Conservation (phyloP, 2,329 filamentous ascomycete species). For the Macrophomina pseudophaseolina region DNA sequence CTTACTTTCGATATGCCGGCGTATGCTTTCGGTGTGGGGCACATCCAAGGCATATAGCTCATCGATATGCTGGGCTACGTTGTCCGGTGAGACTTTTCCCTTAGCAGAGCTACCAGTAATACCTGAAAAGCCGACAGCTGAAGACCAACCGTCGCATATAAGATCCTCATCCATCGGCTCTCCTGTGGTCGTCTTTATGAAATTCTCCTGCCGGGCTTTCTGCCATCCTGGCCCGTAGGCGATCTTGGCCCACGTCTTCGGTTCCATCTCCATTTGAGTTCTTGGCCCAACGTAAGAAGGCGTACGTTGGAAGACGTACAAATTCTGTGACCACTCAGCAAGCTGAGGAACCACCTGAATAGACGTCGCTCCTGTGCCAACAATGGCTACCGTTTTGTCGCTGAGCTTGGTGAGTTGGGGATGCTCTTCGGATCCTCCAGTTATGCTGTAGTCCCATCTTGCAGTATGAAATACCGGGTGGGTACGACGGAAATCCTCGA, state of each 20-base stretch:
- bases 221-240: slow-evolving; percentile 56
- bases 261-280: slow-evolving; percentile 48
- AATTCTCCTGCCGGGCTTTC: slow-evolving; percentile 52
- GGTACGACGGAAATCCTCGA: slow-evolving; percentile 42
- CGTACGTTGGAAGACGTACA: slow-evolving; percentile 34
- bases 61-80: slow-evolving; percentile 42
- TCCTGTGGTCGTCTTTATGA: slow-evolving; percentile 46
- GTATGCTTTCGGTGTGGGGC: slow-evolving; percentile 50
- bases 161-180: slow-evolving; percentile 43
- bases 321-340: slow-evolving; percentile 31
- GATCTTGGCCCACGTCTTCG: slow-evolving; percentile 46
- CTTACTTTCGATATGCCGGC: slow-evolving; percentile 52
- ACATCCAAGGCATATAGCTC: slow-evolving; percentile 49
- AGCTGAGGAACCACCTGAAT: slow-evolving; percentile 38
- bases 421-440: slow-evolving; percentile 43
- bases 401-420: slow-evolving; percentile 31
- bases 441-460: slow-evolving; percentile 28
- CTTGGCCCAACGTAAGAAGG: slow-evolving; percentile 47
- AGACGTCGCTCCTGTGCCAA: slow-evolving; percentile 37
- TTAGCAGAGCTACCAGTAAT: slow-evolving; percentile 43
- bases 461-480: slow-evolving; percentile 38
- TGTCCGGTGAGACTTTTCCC: slow-evolving; percentile 36
- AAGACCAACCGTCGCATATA: slow-evolving; percentile 57
- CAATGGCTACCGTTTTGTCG: slow-evolving; percentile 32
- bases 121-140: slow-evolving; percentile 30